Evolutionary conservation across 2,329 filamentous ascomycete genomes (phyloP), one percentile per base, ranked within the genome.

Genomic region (Epicoccum nigrum): DNA sequence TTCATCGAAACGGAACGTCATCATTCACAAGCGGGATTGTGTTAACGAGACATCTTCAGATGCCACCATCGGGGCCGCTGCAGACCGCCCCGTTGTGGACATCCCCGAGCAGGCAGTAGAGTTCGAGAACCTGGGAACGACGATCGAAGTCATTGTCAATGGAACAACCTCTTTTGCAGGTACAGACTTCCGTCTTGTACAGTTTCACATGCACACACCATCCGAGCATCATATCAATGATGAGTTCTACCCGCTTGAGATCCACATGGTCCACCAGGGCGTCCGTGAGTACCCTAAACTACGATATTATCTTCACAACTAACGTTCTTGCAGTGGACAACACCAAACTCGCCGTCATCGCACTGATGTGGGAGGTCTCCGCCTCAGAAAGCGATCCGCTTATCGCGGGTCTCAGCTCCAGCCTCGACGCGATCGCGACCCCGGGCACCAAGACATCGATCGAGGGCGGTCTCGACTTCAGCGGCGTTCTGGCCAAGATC

Each of bases 171-270:
- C 59, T 0, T 63, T 79, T 19, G 70, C 60, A 1, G 74, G 71
- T 23, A 66, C 67, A 13, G 62, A 71, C 13, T 83, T 78, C 65
- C 62, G 58, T 0, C 72, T 84, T 12, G 70, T 70, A 38, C 83
- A 85, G 58, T 85, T 84, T 71, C 83, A 85, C 68, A 83, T 85
- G 71, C 83, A 86, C 63, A 81, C 81, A 0, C 82, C 83, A 0
- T 81, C 80, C 34, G 83, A 86, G 73, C 83, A 86, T 60, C 76
- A 78, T 38, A 72, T 85, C 48, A 66, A 72, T 46, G 71, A 74
- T n/a, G 77, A 80, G 56, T 75, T 76, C 62, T 78, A 71, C 58
- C 77, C 64, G 58, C 76, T 63, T 67, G 76, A 81, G 67, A 69
- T 81, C 70, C 84, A 86, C 72, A 82, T 86, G 76, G 83, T 86